A percentile compares a stretch with the other conserved stretches of the same genome.
phyloP scores from a whole-genome alignment of 129 eudicot species.

The Flaveria linearis region DNA sequence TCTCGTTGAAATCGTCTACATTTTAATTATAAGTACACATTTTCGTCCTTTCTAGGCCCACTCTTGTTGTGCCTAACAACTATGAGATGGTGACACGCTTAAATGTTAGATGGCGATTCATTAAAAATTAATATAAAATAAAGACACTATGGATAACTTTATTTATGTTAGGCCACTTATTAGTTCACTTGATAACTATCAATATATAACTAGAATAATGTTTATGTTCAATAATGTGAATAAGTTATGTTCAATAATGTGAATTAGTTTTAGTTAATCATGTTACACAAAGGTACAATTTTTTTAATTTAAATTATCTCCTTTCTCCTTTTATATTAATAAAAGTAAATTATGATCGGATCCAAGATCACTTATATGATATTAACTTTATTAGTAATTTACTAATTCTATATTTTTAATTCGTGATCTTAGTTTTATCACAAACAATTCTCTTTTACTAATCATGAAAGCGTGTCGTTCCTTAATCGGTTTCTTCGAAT shows the following conservation, averaged over 20 bases:
- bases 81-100: background rate
- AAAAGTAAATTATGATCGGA: background rate
- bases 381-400: no score
- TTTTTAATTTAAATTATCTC: background rate
- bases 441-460: no score
- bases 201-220: background rate
- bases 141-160: background rate
- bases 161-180: background rate
- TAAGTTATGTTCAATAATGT: background rate
- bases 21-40: background rate
- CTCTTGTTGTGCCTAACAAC: conserved; percentile 15
- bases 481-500: no score
- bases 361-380: background rate
- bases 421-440: no score
- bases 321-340: background rate
- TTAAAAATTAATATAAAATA: background rate
- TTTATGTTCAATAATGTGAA: background rate
- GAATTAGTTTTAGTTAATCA: background rate
- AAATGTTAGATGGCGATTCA: background rate
- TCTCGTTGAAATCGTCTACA: background rate
- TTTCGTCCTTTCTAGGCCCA: conserved; percentile 14
- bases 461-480: no score
- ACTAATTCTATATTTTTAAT: no score
- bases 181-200: conserved; percentile 3
- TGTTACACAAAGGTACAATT: background rate